A percentile compares a stretch with the other conserved stretches of the same genome.
Conservation (phyloP, 176 grass and related monocot genomes). For the Bolboschoenus planiculmis region DNA sequence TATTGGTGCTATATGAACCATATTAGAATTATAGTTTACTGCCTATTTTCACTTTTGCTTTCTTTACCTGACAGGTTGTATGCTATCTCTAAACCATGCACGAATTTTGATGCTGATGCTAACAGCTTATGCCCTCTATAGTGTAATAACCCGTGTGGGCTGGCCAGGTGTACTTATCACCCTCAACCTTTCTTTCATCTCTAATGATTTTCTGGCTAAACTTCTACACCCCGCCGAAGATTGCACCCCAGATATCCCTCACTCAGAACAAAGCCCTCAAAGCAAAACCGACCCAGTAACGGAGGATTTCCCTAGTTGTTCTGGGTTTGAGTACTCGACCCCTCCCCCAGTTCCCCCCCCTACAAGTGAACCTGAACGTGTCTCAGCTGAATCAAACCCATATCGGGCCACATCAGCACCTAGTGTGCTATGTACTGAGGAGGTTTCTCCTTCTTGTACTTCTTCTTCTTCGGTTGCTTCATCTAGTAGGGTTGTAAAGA, state of each 20-base stretch:
- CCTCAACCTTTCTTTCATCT: slow-evolving; percentile 82
- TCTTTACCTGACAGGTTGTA: slow-evolving; percentile 55
- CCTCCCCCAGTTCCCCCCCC: slow-evolving; percentile 28
- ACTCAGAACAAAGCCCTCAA: slow-evolving; percentile 27
- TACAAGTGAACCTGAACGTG: slow-evolving; percentile 53
- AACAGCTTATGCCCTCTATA: slow-evolving; percentile 80
- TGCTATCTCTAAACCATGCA: slow-evolving; percentile 86
- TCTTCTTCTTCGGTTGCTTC: slow-evolving; percentile 29
- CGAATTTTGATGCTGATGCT: slow-evolving; percentile 73
- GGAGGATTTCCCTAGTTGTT: slow-evolving; percentile 50
- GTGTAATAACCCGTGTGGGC: slow-evolving; percentile 59
- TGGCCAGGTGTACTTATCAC: slow-evolving; percentile 75
- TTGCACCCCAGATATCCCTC: slow-evolving; percentile 33
- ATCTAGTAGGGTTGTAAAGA: slow-evolving; percentile 61
- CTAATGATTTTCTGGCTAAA: slow-evolving; percentile 87
- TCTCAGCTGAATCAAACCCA: slow-evolving; percentile 45
- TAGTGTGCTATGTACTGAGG: slow-evolving; percentile 46
- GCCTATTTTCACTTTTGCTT: neutral
- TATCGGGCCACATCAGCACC: slow-evolving; percentile 57
- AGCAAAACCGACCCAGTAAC: slow-evolving; percentile 62
- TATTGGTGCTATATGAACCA: neutral
- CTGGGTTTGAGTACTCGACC: slow-evolving; percentile 49
- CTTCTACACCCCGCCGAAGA: slow-evolving; percentile 59
- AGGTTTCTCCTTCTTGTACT: slow-evolving; percentile 3
- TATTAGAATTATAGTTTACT: neutral